A percentile compares a stretch with the other conserved stretches of the same genome.
phyloP scores from a whole-genome alignment of 805 yeast species.

The Saccharomycopsis fermentans region DNA sequence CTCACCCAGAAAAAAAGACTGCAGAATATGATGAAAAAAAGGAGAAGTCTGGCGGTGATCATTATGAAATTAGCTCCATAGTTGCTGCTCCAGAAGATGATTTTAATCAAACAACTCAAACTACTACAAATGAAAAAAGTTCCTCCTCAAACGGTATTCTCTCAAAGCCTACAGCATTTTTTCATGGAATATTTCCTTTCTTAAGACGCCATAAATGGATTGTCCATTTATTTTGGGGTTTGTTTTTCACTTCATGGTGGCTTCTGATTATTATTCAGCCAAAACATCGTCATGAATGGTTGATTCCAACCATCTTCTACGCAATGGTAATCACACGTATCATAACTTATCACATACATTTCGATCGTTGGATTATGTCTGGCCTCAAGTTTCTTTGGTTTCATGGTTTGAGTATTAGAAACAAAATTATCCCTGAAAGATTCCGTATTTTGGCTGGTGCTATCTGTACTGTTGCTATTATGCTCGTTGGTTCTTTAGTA shows the following conservation, averaged over 20 bases:
- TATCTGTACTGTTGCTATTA: constrained; percentile 34
- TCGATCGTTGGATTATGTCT: constrained; percentile 6
- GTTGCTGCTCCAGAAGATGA: background rate
- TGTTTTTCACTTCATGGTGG: constrained; percentile 48
- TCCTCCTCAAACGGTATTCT: background rate
- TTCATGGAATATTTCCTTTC: background rate
- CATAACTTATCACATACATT: constrained; percentile 40
- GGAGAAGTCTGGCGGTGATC: background rate
- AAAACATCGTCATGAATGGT: constrained; percentile 41
- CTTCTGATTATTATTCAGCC: constrained; percentile 41
- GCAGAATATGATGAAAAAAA: background rate
- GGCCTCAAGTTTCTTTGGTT: constrained; percentile 7
- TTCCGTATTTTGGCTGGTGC: constrained; percentile 37
- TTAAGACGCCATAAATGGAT: constrained; percentile 20
- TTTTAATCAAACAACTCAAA: background rate
- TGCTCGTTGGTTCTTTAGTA: constrained; percentile 46
- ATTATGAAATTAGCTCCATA: background rate
- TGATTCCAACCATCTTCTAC: constrained; percentile 48
- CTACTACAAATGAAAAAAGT: background rate
- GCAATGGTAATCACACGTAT: constrained; percentile 40
- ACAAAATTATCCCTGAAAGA: constrained; percentile 33
- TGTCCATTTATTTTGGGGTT: constrained; percentile 24
- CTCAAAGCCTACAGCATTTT: constrained; percentile 2
- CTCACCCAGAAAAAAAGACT: background rate
- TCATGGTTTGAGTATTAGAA: constrained; percentile 19